Percentiles rank a stretch among this genome's conserved stretches.
phyloP scores from a whole-genome alignment of 192 early-diverging fungal species.

The Bifiguratus adelaidae region DNA sequence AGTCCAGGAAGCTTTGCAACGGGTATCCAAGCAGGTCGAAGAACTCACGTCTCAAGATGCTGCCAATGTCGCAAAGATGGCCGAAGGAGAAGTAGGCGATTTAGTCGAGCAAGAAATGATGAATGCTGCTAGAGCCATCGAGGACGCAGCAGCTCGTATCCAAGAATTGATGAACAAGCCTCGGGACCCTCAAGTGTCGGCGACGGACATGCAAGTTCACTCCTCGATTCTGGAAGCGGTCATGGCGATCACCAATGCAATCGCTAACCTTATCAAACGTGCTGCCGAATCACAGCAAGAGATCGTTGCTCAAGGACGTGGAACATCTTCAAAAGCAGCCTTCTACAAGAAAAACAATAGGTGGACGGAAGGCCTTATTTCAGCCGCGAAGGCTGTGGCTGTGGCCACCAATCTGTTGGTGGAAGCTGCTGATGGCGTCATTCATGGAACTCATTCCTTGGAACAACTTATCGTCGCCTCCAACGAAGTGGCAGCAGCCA shows the following conservation, averaged over 20 bases:
- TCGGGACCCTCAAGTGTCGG: conserved; percentile 52
- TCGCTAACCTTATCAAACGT: conserved; percentile 86
- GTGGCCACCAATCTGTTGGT: conserved; percentile 88
- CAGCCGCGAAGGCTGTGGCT: conserved; percentile 91
- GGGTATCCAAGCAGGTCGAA: conserved; percentile 67
- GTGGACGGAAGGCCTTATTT: conserved; percentile 98
- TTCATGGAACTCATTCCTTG: conserved; percentile 76
- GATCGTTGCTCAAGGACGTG: conserved; percentile 89
- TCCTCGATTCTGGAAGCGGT: conserved; percentile 82
- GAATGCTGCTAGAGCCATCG: conserved; percentile 84
- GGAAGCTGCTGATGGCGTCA: conserved; percentile 92
- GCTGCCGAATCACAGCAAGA: conserved; percentile 95
- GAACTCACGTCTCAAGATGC: conserved; percentile 53
- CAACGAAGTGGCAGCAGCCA: conserved; percentile 92
- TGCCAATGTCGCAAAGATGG: conserved; percentile 36
- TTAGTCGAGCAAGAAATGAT: conserved; percentile 91
- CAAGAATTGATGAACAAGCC: conserved; percentile 72
- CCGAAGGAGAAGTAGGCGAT: conserved; percentile 75
- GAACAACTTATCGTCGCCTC: conserved; percentile 98
- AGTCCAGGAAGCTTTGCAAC: conserved; percentile 63
- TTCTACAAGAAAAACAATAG: conserved; percentile 99
- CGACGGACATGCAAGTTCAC: conserved; percentile 82
- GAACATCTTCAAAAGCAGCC: conserved; percentile 62
- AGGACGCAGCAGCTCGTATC: conserved; percentile 77
- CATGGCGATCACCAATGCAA: conserved; percentile 89